Conservation (phyloP, 164 flowering plant genomes). For the Saururus chinensis region DNA sequence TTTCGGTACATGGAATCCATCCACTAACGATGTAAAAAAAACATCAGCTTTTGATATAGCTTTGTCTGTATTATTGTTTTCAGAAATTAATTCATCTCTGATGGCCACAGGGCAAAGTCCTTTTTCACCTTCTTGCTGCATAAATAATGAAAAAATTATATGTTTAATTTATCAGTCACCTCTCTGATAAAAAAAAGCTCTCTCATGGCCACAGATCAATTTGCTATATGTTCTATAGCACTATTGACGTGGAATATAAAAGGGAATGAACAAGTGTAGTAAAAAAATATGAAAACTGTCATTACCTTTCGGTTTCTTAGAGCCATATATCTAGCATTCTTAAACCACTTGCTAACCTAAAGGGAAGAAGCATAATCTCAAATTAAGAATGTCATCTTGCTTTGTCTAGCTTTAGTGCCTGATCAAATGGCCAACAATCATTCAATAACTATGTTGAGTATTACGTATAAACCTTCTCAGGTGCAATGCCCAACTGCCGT, state of each 20-base stretch:
- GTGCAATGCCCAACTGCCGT: conserved; percentile 62
- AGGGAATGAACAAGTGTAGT: no score
- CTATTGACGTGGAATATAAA: no score
- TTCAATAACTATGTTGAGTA: no score
- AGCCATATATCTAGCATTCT: conserved; percentile 83
- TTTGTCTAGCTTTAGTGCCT: background rate
- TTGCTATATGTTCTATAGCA: no score
- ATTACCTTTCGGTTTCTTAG: conserved; percentile 75
- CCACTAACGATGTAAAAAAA: conserved; percentile 3
- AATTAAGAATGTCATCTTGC: background rate
- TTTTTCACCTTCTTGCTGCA: background rate
- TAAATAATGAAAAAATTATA: background rate
- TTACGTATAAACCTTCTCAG: conserved; percentile 63
- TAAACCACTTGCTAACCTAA: conserved; percentile 97
- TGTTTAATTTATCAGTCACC: background rate
- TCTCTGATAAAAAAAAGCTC: background rate
- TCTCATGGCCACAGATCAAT: no score
- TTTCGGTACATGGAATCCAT: conserved; percentile 10
- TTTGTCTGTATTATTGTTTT: conserved; percentile 10
- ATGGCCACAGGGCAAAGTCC: background rate
- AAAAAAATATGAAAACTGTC: no score
- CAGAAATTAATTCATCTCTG: conserved; percentile 7
- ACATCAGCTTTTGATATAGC: conserved; percentile 9
- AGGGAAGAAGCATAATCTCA: conserved; percentile 3
- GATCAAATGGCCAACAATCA: no score